phyloP scores from a whole-genome alignment of 2,329 filamentous ascomycete species.

The Metarhizium brunneum region DNA sequence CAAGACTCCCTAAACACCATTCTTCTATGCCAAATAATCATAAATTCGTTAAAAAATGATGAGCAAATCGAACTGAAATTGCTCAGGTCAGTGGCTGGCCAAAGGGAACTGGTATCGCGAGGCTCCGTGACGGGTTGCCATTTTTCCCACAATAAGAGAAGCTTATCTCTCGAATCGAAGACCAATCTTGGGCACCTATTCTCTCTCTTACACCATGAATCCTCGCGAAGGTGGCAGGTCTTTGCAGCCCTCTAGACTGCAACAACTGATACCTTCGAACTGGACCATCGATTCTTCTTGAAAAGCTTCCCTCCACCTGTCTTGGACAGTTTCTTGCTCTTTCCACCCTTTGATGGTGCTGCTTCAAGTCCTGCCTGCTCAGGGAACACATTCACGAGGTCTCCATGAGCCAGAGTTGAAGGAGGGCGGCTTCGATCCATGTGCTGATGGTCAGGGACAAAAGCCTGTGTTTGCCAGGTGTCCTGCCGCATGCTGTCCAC shows the following conservation, averaged over 20 bases:
- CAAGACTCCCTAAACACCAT: not conserved
- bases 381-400: conserved; percentile 15
- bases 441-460: conserved; percentile 2
- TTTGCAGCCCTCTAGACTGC: conserved; percentile 1
- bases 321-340: conserved; percentile 23
- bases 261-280: conserved; percentile 11
- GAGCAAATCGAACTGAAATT: not conserved
- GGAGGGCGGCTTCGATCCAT: conserved; percentile 7
- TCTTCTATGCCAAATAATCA: not conserved
- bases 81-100: too few species aligned
- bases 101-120: not conserved
- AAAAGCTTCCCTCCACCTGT: conserved; percentile 12
- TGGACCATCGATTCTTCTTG: conserved; percentile 16
- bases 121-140: not conserved
- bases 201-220: not conserved
- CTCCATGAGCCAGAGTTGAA: conserved; percentile 5
- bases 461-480: conserved; percentile 13
- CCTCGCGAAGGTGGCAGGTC: not conserved
- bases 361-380: conserved; percentile 12
- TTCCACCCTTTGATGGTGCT: conserved; percentile 10
- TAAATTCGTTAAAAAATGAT: not conserved
- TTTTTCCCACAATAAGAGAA: not conserved
- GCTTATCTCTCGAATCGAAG: not conserved
- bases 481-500: conserved; percentile 5
- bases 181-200: not conserved